These are phyloP conservation scores for Sugiyamaella japonica DNA, from an alignment of 1,139 yeast species.

Conservation along the genomic window DNA sequence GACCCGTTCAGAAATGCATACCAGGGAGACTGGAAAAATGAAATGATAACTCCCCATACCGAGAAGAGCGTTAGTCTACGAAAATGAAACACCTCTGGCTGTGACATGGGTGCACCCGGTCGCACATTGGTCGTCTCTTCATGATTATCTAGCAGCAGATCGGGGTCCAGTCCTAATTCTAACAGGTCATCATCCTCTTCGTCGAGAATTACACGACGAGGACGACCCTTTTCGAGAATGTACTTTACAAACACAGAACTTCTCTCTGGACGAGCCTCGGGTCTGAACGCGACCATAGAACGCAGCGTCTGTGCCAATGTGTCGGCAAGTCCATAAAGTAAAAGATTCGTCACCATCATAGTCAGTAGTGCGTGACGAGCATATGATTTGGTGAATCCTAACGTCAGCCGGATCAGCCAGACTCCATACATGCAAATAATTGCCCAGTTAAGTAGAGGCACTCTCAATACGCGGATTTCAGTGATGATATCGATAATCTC, in stretches of 20 bases:
- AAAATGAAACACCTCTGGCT: slow-evolving; percentile 52
- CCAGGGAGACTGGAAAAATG: slow-evolving; percentile 89
- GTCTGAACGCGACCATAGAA: slow-evolving; percentile 33
- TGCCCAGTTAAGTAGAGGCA: slow-evolving; percentile 42
- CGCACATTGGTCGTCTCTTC: slow-evolving; percentile 25
- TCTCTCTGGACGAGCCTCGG: slow-evolving; percentile 30
- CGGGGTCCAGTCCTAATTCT: slow-evolving; percentile 39
- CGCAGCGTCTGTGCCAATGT: slow-evolving; percentile 77
- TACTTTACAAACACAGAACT: slow-evolving; percentile 34
- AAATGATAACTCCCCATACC: slow-evolving; percentile 74
- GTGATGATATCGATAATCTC: slow-evolving; percentile 30
- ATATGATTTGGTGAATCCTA: slow-evolving; percentile 52
- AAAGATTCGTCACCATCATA: slow-evolving; percentile 76
- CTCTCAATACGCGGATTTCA: slow-evolving; percentile 33
- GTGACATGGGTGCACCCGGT: slow-evolving; percentile 17
- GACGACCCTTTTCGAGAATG: slow-evolving; percentile 41
- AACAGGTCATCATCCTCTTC: slow-evolving; percentile 40
- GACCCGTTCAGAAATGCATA: slow-evolving; percentile 74
- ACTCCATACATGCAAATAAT: slow-evolving; percentile 37
- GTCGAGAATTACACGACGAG: slow-evolving; percentile 37
- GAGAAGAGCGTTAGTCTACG: slow-evolving; percentile 76
- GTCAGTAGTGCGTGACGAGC: slow-evolving; percentile 68
- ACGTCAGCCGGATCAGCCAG: slow-evolving; percentile 38
- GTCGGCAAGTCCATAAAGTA: slow-evolving; percentile 85
- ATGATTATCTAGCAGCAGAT: slow-evolving; percentile 36